Evolutionary conservation across 78 protist genomes (phyloP), one percentile per base, ranked within the genome.

Genomic region (Dictyostelium intermedium): DNA sequence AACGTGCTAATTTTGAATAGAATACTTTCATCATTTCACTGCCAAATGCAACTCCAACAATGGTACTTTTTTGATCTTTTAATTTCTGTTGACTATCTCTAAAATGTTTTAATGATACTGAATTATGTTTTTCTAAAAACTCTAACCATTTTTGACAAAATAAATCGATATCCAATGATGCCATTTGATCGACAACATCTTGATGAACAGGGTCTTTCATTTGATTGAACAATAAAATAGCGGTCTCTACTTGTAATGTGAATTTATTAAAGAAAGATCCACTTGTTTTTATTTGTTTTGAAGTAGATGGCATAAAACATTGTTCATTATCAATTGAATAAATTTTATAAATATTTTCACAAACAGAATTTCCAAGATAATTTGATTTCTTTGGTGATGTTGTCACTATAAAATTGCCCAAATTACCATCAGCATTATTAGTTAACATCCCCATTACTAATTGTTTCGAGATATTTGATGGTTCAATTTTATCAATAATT

Each of bases 311-410:
- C 76, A 69, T 69, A 69, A 69, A 69, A n/a, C 34, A 69, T 30
- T 69, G 76, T 11, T 69, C 76, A 69, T 69, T 69, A 30, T 69
- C 76, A 69, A 69, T 69, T n/a, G 76, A 69, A 69, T 69, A 69
- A 10, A 69, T 27, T n/a, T 69, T 69, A 30, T 30, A 27, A 10
- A 30, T 5, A 11, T 27, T 10, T 30, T 50, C 56, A 11, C 18
- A 47, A 11, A 5, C 43, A 39, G 30, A 7, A 10, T 60, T 1
- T 5, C 14, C 32, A 61, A 50, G 61, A 50, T 13, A 50, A 50
- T 14, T 23, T n/a, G 6, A 4, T 61, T 9, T 61, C n/a, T 25
- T 61, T n/a, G 30, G 30, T 50, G n/a, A n/a, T n/a, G 72, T 6
- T 16, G 32, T 25, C 1, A 69, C 13, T n/a, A 69, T 69, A 27